Conservation (phyloP, 345 rosid genomes). For the Raphanus raphanistrum region DNA sequence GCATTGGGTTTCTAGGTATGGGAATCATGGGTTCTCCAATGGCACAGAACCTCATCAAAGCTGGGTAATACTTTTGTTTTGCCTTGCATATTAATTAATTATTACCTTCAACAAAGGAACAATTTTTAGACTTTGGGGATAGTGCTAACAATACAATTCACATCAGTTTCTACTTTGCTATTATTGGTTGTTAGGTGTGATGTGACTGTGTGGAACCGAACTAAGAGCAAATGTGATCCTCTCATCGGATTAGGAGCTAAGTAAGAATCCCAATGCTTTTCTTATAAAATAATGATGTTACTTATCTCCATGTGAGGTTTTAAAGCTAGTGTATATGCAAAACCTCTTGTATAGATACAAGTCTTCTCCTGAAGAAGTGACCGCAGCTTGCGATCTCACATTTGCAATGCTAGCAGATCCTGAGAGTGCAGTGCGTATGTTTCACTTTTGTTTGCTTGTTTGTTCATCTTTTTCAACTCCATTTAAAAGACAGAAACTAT, state of each 20-base stretch:
- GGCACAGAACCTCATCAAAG: constrained; percentile 90
- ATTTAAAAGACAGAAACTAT: constrained; percentile 23
- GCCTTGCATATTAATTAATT: neutral
- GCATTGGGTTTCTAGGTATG: constrained; percentile 84
- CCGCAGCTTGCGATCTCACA: constrained; percentile 82
- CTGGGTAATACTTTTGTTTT: constrained; percentile 55
- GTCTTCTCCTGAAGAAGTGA: constrained; percentile 84
- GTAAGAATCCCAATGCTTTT: constrained; percentile 47
- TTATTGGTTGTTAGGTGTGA: constrained; percentile 55
- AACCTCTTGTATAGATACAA: constrained; percentile 58
- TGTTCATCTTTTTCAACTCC: constrained; percentile 17
- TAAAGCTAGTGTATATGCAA: neutral
- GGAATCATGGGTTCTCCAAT: constrained; percentile 97
- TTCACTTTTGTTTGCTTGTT: constrained; percentile 28
- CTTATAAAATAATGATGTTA: neutral
- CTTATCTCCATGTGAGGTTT: constrained; percentile 4
- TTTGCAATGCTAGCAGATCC: constrained; percentile 97
- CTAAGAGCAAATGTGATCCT: constrained; percentile 91
- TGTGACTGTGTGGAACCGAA: constrained; percentile 90
- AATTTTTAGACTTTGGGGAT: neutral
- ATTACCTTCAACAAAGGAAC: constrained; percentile 4
- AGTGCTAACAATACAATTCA: neutral
- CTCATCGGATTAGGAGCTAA: constrained; percentile 79
- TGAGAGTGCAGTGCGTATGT: constrained; percentile 96
- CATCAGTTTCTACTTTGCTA: neutral